Base-by-base conservation (phyloP, 1,284 basidiomycete genomes). In the Ustilago trichophora region DNA sequence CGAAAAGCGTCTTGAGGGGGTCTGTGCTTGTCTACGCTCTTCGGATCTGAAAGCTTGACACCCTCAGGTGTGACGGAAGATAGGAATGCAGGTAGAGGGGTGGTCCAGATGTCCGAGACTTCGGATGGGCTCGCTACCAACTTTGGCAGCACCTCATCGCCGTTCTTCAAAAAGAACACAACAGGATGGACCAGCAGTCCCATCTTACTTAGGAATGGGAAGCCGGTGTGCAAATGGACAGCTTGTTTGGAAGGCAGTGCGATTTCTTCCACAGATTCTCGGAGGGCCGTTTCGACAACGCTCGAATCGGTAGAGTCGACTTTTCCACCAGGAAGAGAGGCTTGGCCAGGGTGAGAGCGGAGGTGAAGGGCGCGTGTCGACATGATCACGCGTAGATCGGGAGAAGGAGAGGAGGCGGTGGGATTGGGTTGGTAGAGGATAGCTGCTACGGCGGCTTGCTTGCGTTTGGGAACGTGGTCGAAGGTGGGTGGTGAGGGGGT, bases 131-230 rank as follows among this genome's bases (percentile, higher is more conserved):
- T 38, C 7, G 71, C 47, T 16, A 22, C 31, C 12, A 73, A 34
- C 6, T 32, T 15, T 1, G 31, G 16, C 11, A 73, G 9, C 18
- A 50, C 26, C 16, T 50, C 9, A 7, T 42, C 51, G 3, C 54
- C 57, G 15, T 57, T 26, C 12, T 29, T 25, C 0, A 71, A 21
- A 13, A 64, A 64, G 43, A 73, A 71, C 10, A 71, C 53, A 1
- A 68, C 59, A 1, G 72, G 72, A 50, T 73, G 72, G 12, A 73
- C 72, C 15, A 73, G 44, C 18, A 73, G 34, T 7, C 64, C 69
- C 36, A 70, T 52, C 42, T 73, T 73, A 42, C 54, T 59, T 13
- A 73, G 33, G 33, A 71, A 66, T 0, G 72, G 72, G 26, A 52
- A 35, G 10, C 58, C 67, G 16, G 72, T 73, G 13, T 68, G 57